phyloP scores from a whole-genome alignment of 331 rosid genomes.

The Quercus lobata region DNA sequence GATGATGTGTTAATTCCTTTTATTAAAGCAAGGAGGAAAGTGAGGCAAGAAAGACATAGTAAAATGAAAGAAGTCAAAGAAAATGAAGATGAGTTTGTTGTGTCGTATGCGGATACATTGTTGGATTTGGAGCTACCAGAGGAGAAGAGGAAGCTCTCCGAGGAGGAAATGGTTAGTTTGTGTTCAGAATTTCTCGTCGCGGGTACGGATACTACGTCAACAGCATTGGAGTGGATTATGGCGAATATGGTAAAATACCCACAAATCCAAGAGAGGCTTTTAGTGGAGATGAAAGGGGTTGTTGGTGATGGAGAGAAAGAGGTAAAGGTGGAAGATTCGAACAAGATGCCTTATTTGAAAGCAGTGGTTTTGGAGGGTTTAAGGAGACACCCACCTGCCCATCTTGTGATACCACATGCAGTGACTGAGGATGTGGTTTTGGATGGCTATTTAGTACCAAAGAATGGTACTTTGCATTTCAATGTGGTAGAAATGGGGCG shows the following conservation, averaged over 20 bases:
- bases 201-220: too few relatives aligned
- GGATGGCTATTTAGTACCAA: slow-evolving; percentile 45
- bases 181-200: too few relatives aligned
- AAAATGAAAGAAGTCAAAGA: background rate
- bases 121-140: slow-evolving; percentile 40
- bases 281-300: slow-evolving; percentile 35
- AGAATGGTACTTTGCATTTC: slow-evolving; percentile 35
- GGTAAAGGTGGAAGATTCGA: slow-evolving; percentile 49
- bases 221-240: background rate
- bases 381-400: slow-evolving; percentile 68
- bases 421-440: slow-evolving; percentile 45
- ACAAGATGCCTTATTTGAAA: slow-evolving; percentile 44
- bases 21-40: slow-evolving; percentile 39
- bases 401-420: slow-evolving; percentile 47
- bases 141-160: slow-evolving; percentile 47
- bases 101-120: slow-evolving; percentile 51
- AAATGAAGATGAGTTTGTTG: slow-evolving; percentile 15
- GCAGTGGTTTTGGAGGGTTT: slow-evolving; percentile 64
- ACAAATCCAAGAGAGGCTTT: slow-evolving; percentile 34
- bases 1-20: slow-evolving; percentile 40
- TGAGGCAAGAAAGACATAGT: background rate
- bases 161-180: slow-evolving; percentile 29
- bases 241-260: slow-evolving; percentile 58
- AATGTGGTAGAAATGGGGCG: slow-evolving; percentile 58
- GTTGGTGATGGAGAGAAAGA: background rate